phyloP scores from a whole-genome alignment of 306 rosid species.

The Prunus mume region DNA sequence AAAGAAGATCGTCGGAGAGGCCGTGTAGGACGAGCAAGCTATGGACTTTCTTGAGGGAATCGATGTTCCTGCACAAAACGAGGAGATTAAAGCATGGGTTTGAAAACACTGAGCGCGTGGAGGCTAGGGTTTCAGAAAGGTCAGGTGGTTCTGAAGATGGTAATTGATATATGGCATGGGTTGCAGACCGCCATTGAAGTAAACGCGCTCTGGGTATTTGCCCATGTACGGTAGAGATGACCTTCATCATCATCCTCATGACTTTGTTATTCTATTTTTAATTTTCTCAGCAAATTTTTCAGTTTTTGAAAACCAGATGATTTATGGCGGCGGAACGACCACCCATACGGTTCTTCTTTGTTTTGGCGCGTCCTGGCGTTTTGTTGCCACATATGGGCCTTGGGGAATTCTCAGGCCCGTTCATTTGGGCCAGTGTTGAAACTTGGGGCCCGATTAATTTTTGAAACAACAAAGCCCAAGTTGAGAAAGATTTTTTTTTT shows the following conservation, averaged over 20 bases:
- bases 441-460: background rate
- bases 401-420: background rate
- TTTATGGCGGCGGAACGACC: background rate
- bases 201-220: background rate
- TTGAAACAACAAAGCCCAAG: background rate
- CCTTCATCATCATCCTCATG: constrained; percentile 10
- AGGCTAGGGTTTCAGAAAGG: constrained; percentile 18
- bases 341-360: background rate
- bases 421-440: background rate
- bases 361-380: background rate
- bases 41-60: constrained; percentile 52
- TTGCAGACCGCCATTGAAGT: constrained; percentile 26
- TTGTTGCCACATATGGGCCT: background rate
- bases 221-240: constrained; percentile 3
- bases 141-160: constrained; percentile 17
- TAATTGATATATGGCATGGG: background rate
- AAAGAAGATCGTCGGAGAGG: constrained; percentile 27
- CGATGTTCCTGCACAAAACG: constrained; percentile 38
- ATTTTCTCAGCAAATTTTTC: background rate
- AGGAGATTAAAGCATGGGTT: constrained; percentile 40
- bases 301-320: background rate
- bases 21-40: constrained; percentile 50
- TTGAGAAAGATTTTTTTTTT: no score
- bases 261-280: background rate
- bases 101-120: constrained; percentile 25